These are phyloP conservation scores for Trichomonascus vanleenenianus DNA, from an alignment of 805 yeast species.

Conservation along the genomic window DNA sequence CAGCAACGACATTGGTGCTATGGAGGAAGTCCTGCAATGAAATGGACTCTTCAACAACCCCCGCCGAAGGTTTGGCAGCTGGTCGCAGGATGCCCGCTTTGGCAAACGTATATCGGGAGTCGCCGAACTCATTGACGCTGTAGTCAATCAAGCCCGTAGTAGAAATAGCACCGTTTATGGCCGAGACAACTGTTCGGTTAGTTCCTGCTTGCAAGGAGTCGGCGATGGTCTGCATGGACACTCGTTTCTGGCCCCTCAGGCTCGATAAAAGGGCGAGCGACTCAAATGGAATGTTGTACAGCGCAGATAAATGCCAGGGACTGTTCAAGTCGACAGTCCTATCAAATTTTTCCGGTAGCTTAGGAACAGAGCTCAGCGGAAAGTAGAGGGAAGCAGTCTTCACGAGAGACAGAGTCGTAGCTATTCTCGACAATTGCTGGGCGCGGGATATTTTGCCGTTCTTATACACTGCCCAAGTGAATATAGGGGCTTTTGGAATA, in stretches of 20 bases:
- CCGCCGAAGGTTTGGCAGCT: background rate
- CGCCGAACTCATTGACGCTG: background rate
- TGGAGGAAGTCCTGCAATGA: background rate
- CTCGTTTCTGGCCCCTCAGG: constrained; percentile 28
- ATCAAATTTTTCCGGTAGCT: constrained; percentile 9
- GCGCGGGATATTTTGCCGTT: constrained; percentile 11
- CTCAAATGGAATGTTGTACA: constrained; percentile 39
- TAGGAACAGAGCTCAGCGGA: constrained; percentile 36
- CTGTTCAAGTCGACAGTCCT: constrained; percentile 20
- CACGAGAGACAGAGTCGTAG: constrained; percentile 38
- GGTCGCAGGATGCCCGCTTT: constrained; percentile 6
- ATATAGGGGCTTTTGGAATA: constrained; percentile 40
- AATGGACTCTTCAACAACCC: background rate
- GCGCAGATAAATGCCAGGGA: constrained; percentile 39
- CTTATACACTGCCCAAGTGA: constrained; percentile 41
- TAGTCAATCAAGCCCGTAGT: background rate
- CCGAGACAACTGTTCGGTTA: constrained; percentile 42
- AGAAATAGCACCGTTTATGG: constrained; percentile 20
- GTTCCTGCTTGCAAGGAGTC: constrained; percentile 36
- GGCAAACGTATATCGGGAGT: constrained; percentile 2
- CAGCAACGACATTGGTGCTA: background rate
- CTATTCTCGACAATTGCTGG: constrained; percentile 35
- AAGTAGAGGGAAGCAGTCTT: constrained; percentile 46
- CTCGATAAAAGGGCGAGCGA: constrained; percentile 35
- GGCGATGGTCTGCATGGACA: constrained; percentile 38